Conservation (phyloP, 2,329 filamentous ascomycete genomes). For the Fusarium sp. region DNA sequence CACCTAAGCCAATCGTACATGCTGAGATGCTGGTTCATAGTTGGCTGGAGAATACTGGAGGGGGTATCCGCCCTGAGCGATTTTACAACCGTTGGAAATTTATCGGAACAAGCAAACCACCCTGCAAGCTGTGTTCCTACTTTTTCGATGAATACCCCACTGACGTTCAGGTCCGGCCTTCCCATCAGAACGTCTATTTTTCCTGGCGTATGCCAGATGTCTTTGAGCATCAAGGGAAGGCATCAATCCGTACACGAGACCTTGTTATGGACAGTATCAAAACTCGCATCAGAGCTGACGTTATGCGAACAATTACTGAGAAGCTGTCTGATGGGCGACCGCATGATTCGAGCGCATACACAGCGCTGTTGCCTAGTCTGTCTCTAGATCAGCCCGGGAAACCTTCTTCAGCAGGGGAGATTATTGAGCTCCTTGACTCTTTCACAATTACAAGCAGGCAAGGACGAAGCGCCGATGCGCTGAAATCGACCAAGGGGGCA, state of each 20-base stretch:
- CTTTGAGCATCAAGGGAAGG: neutral
- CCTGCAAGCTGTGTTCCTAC: slow-evolving; percentile 8
- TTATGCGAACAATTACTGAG: neutral
- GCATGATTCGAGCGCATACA: slow-evolving; percentile 2
- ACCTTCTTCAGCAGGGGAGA: no score
- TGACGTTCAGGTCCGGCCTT: slow-evolving; percentile 7
- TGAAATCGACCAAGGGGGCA: no score
- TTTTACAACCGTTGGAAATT: slow-evolving; percentile 16
- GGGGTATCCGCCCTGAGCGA: slow-evolving; percentile 7
- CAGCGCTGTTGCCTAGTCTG: neutral
- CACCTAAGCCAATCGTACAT: neutral
- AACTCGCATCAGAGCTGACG: neutral
- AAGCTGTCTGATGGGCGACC: neutral
- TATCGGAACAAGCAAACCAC: slow-evolving; percentile 14
- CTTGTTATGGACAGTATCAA: neutral
- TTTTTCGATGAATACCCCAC: slow-evolving; percentile 10
- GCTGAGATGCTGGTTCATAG: slow-evolving; percentile 3
- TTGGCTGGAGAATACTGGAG: slow-evolving; percentile 4
- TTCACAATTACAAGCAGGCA: no score
- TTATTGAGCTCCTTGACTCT: no score
- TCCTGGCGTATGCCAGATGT: slow-evolving; percentile 8
- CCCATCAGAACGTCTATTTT: slow-evolving; percentile 5
- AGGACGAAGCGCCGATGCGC: no score
- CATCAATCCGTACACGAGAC: neutral
- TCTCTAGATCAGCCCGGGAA: no score